Evolutionary conservation across 164 flowering plant genomes (phyloP).

Genomic region (Vitis cinerea): DNA sequence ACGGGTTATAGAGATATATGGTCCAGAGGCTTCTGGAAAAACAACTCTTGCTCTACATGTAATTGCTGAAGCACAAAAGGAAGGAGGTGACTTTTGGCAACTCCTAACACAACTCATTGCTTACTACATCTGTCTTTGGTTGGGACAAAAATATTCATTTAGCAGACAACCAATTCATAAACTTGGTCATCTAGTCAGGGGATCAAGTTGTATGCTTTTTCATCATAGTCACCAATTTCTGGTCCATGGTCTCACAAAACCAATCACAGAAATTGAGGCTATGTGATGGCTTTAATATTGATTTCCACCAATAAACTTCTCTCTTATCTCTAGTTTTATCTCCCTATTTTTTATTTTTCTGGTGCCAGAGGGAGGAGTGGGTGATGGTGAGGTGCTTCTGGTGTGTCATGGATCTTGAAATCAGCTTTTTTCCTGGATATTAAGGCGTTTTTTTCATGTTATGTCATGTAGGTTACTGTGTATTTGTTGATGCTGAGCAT

Average conservation of each 20-base stretch:
- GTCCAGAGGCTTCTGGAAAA: slow-evolving; percentile 98
- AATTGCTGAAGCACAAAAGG: slow-evolving; percentile 91
- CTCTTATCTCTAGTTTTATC: background rate
- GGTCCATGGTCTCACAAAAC: background rate
- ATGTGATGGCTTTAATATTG: background rate
- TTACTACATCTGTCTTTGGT: background rate
- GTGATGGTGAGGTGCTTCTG: no score
- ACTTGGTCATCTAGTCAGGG: no score
- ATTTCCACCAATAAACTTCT: background rate
- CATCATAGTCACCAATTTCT: background rate
- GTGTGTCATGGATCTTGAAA: background rate
- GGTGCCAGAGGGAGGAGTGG: no score
- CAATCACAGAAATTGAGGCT: background rate
- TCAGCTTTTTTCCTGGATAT: background rate
- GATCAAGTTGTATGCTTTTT: background rate
- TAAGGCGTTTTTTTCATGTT: background rate
- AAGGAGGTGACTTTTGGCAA: slow-evolving; percentile 60
- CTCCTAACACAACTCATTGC: background rate
- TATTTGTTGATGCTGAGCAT: slow-evolving; percentile 94
- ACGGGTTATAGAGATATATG: slow-evolving; percentile 94
- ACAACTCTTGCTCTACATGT: slow-evolving; percentile 97
- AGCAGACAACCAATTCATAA: no score
- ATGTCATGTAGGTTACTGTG: slow-evolving; percentile 67
- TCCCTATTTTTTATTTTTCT: background rate
- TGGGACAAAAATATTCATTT: no score